Base-by-base conservation (phyloP, 495 filamentous ascomycete genomes). In the Trichoderma parareesei region DNA sequence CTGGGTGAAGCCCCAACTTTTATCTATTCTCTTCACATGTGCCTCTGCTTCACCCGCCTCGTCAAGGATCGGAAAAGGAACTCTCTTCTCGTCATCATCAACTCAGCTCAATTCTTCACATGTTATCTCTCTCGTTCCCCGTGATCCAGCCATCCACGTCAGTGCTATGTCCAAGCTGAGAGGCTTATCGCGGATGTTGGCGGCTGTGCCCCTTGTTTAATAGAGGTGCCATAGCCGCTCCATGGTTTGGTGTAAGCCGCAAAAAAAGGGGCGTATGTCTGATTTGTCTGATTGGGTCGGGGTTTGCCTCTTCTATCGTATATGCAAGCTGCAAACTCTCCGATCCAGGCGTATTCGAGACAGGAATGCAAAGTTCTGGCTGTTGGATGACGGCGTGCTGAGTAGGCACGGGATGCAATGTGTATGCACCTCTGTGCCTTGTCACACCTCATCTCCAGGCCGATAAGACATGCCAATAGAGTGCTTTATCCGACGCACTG, bases 131-230 rank as follows among this genome's bases (percentile, higher is more conserved):
- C 53, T 27, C 27, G 2, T 27, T 27, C 27, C 27, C 27, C 53
- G 9, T 35, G 16, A 14, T 35, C 4, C 20, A 8, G 53, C 53
- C 53, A 57, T 57, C 37, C 53, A 57, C 53, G 53, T 57, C 53
- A 57, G 20, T 38, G 20, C 53, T 16, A 14, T 35, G 9, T 37
- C 4, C 7, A 57, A 57, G 53, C 11, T 57, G 27, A 14, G 2
- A 57, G 46, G 53, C 53, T 57, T 57, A 57, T 57, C 53, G 27
- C 53, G 53, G 53, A 4, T 57, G 33, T 6, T 57, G 53, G 20
- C 53, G 53, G 53, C 53, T 57, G 18, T 14, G 27, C 20, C 53
- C 53, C 53, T n/a, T 35, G 20, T 8, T 18, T 16, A 7, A 35
- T 57, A 9, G 4, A 37, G 53, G 53, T 57, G 53, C 53, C 5